A percentile compares a stretch with the other conserved stretches of the same genome.
These are phyloP conservation scores for Candida boidinii DNA, from an alignment of 805 yeast species.

Conservation along the genomic window DNA sequence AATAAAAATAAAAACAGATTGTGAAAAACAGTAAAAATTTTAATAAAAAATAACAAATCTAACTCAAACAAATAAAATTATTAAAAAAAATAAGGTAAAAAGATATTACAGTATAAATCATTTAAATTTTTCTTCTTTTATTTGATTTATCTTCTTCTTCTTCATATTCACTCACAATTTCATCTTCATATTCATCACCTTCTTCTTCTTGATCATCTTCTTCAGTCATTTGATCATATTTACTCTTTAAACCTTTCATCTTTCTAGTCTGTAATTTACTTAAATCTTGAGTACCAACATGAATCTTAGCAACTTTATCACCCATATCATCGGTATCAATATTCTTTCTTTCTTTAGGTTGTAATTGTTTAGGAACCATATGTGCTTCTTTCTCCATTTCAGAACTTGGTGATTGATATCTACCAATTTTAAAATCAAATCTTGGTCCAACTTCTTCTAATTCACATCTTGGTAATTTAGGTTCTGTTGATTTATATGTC, in stretches of 20 bases:
- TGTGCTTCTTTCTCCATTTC: slow-evolving; percentile 88
- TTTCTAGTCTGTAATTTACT: slow-evolving; percentile 88
- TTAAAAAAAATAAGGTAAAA: too few relatives aligned
- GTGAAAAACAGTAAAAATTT: too few relatives aligned
- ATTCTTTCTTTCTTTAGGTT: slow-evolving; percentile 80
- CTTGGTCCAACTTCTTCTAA: slow-evolving; percentile 94
- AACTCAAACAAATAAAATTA: too few relatives aligned
- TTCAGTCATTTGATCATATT: slow-evolving; percentile 61
- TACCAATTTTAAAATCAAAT: slow-evolving; percentile 84
- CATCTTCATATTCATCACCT: not conserved
- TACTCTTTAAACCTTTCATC: slow-evolving; percentile 94
- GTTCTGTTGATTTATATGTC: slow-evolving; percentile 67
- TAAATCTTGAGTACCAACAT: slow-evolving; percentile 92
- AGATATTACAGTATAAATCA: too few relatives aligned
- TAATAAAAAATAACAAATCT: too few relatives aligned
- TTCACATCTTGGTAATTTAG: slow-evolving; percentile 90
- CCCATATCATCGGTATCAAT: slow-evolving; percentile 84
- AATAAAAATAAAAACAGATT: too few relatives aligned
- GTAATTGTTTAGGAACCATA: slow-evolving; percentile 72
- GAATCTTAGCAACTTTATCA: slow-evolving; percentile 94
- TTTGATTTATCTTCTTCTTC: slow-evolving; percentile 13
- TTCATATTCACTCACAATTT: slow-evolving; percentile 4
- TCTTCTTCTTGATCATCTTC: slow-evolving; percentile 44
- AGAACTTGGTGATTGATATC: slow-evolving; percentile 72
- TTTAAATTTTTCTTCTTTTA: slow-evolving; percentile 1